Conservation (phyloP, 2,329 filamentous ascomycete species). For the Epicoccum sorghinum region DNA sequence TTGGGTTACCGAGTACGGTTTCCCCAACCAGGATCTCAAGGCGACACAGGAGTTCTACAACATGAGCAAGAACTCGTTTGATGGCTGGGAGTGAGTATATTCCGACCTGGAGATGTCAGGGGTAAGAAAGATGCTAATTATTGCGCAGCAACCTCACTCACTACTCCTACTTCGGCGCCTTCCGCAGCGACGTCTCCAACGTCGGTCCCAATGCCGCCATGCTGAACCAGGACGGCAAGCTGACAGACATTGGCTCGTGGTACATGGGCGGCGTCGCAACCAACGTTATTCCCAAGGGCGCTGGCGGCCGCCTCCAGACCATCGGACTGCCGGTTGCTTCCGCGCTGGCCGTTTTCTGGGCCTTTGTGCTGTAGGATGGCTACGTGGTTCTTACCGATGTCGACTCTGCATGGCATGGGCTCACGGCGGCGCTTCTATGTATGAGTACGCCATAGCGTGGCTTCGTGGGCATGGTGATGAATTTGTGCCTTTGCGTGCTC, state of each 20-base stretch:
- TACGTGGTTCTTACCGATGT: neutral
- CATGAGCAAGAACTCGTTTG: conserved; percentile 68
- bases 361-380: neutral
- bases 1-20: conserved; percentile 82
- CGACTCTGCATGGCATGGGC: too few species aligned
- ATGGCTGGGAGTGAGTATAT: conserved; percentile 59
- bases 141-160: conserved; percentile 61
- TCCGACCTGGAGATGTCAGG: too few species aligned
- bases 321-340: neutral
- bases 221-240: conserved; percentile 68
- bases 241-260: conserved; percentile 79
- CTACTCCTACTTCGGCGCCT: conserved; percentile 79
- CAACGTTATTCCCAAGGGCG: conserved; percentile 13
- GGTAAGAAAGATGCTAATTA: neutral
- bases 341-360: conserved; percentile 8
- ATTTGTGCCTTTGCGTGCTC: neutral
- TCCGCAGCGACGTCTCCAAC: conserved; percentile 72
- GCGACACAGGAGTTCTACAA: conserved; percentile 72
- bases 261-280: conserved; percentile 65
- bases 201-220: conserved; percentile 76
- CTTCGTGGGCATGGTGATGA: neutral
- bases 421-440: neutral
- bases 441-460: neutral
- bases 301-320: conserved; percentile 6
- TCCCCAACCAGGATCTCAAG: conserved; percentile 60